Evolutionary conservation across 345 rosid genomes (phyloP).

Genomic region (Brassica incana): DNA sequence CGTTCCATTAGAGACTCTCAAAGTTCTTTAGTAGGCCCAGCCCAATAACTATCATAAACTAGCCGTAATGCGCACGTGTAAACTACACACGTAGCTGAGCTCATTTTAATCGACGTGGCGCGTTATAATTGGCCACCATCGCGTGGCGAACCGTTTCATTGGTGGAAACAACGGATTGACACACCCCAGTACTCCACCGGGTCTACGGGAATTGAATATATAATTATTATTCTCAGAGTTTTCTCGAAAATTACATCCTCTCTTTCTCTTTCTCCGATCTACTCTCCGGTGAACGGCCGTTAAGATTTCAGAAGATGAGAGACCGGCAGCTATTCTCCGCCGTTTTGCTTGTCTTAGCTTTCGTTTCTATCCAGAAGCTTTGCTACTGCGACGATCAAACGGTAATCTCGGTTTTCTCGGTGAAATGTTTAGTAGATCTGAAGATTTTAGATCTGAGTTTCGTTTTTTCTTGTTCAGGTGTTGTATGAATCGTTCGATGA

Average conservation of each 20-base stretch:
- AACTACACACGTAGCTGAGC: not conserved
- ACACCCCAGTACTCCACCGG: not conserved
- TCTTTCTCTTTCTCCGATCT: too few relatives aligned
- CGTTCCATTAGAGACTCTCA: not conserved
- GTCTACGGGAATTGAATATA: not conserved
- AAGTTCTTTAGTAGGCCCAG: not conserved
- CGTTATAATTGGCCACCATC: not conserved
- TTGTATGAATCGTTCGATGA: slow-evolving; percentile 77
- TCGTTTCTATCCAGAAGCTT: slow-evolving; percentile 48
- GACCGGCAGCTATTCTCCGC: slow-evolving; percentile 17
- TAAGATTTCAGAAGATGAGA: slow-evolving; percentile 37
- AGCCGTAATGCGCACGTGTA: not conserved
- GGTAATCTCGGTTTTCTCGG: slow-evolving; percentile 50
- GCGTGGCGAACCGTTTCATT: not conserved
- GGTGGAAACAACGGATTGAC: not conserved
- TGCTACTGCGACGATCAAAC: slow-evolving; percentile 54
- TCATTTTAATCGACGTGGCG: not conserved
- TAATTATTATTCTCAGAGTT: not conserved
- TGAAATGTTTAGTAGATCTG: not conserved
- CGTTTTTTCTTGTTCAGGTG: slow-evolving; percentile 42
- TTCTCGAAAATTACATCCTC: not conserved
- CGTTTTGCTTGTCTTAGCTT: slow-evolving; percentile 44
- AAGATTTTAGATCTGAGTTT: slow-evolving; percentile 14
- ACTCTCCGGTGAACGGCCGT: not conserved
- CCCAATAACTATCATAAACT: not conserved